Percentiles rank a stretch among this genome's conserved stretches.
Evolutionary conservation across 257 asterid species (phyloP).

Genomic region (Nicotiana obtusifolia): DNA sequence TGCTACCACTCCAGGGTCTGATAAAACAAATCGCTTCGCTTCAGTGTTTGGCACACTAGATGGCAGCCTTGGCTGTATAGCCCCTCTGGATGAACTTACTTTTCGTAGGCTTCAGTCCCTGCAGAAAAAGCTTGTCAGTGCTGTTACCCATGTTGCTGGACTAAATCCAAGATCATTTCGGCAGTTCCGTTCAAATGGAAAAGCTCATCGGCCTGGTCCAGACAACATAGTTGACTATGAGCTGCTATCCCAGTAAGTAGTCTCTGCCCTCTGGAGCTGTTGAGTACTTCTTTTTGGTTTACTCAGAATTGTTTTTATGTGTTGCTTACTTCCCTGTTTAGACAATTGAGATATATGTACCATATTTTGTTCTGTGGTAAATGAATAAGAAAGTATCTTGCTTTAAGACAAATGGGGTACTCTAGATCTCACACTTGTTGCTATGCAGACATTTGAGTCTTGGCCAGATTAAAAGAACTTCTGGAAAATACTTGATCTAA

Average conservation of each 20-base stretch:
- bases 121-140: conserved; percentile 87
- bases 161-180: conserved; percentile 89
- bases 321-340: background rate
- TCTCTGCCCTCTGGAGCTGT: background rate
- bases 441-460: background rate
- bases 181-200: conserved; percentile 78
- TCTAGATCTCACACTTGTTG: background rate
- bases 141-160: conserved; percentile 88
- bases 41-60: conserved; percentile 84
- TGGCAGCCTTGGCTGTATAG: conserved; percentile 93
- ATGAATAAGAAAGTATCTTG: background rate
- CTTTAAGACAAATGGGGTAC: background rate
- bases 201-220: conserved; percentile 98
- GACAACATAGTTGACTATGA: conserved; percentile 91
- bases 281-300: background rate
- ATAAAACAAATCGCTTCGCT: conserved; percentile 91
- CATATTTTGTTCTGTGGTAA: background rate
- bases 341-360: background rate
- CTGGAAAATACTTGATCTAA: background rate
- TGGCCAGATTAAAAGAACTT: background rate
- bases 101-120: conserved; percentile 94
- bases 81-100: conserved; percentile 92
- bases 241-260: conserved; percentile 80
- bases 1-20: conserved; percentile 50
- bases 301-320: background rate